These are phyloP conservation scores for Vachellia pachyceras DNA, from an alignment of 306 rosid species.

Conservation along the genomic window DNA sequence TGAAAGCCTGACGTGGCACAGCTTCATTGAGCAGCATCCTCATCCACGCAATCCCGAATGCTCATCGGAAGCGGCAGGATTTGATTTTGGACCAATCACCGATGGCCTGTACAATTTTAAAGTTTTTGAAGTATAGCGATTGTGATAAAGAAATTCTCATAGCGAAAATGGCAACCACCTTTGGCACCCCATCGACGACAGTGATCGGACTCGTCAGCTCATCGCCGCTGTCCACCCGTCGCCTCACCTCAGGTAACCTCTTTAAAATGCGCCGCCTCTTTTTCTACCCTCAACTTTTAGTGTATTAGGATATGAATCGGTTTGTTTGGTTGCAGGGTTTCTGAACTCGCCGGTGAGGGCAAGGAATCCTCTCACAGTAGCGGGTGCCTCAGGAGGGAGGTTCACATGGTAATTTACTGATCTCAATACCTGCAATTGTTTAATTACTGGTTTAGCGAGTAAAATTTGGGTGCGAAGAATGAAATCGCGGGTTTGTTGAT, in stretches of 20 bases:
- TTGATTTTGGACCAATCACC: background rate
- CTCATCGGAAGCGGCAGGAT: background rate
- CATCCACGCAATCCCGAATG: conserved; percentile 56
- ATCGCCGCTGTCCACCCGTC: conserved; percentile 47
- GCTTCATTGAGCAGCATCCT: conserved; percentile 53
- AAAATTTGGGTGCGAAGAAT: background rate
- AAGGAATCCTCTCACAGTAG: conserved; percentile 68
- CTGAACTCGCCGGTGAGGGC: conserved; percentile 51
- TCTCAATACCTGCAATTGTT: background rate
- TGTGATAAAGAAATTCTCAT: background rate
- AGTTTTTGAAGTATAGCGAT: conserved; percentile 1
- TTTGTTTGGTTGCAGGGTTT: conserved; percentile 55
- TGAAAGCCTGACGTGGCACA: conserved; percentile 55
- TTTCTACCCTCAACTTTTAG: background rate
- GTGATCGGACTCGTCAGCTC: conserved; percentile 64
- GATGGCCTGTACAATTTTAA: background rate
- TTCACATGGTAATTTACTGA: conserved; percentile 63
- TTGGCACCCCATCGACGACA: conserved; percentile 45
- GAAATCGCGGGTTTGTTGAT: background rate
- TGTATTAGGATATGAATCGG: too few species aligned
- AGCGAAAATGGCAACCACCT: conserved; percentile 62
- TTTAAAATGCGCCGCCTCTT: background rate
- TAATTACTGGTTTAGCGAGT: background rate
- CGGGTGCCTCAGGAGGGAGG: conserved; percentile 60
- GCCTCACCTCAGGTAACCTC: conserved; percentile 42